Evolutionary conservation across 2,329 filamentous ascomycete species (phyloP).

Genomic region (Hypoxylon sp.): DNA sequence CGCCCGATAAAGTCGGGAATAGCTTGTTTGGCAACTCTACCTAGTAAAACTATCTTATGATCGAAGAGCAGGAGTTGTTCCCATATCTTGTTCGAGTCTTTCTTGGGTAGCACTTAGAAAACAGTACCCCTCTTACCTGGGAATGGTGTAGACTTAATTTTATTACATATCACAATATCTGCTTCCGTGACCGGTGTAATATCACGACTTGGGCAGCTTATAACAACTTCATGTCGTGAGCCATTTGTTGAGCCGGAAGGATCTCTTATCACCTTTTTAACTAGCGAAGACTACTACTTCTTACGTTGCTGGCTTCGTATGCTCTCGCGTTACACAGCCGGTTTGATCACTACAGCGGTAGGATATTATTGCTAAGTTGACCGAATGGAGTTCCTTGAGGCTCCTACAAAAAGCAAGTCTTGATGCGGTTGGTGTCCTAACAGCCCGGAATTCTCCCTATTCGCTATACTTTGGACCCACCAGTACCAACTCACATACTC

Average conservation of each 20-base stretch:
- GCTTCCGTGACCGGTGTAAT: not conserved
- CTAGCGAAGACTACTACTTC: not conserved
- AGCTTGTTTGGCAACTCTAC: not conserved
- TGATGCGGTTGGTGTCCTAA: slow-evolving; percentile 22
- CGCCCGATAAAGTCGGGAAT: slow-evolving; percentile 9
- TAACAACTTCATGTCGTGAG: slow-evolving; percentile 2
- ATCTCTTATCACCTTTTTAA: not conserved
- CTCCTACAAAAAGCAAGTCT: slow-evolving; percentile 36
- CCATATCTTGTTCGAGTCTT: not conserved
- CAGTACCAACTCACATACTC: slow-evolving; percentile 4
- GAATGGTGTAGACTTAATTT: not conserved
- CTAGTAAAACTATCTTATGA: slow-evolving; percentile 5
- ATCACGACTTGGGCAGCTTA: not conserved
- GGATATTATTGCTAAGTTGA: slow-evolving; percentile 3
- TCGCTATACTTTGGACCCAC: slow-evolving; percentile 34
- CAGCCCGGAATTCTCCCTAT: slow-evolving; percentile 37
- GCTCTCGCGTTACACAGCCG: slow-evolving; percentile 23
- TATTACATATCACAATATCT: not conserved
- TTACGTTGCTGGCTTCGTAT: slow-evolving; percentile 7
- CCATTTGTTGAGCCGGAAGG: not conserved
- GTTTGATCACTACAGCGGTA: not conserved
- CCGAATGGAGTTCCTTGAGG: slow-evolving; percentile 26
- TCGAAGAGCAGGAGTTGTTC: not conserved
- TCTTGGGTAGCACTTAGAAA: not conserved
- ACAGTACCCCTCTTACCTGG: not conserved